Conservation (phyloP, 805 yeast species). For the Saccharomycopsis amapae region DNA sequence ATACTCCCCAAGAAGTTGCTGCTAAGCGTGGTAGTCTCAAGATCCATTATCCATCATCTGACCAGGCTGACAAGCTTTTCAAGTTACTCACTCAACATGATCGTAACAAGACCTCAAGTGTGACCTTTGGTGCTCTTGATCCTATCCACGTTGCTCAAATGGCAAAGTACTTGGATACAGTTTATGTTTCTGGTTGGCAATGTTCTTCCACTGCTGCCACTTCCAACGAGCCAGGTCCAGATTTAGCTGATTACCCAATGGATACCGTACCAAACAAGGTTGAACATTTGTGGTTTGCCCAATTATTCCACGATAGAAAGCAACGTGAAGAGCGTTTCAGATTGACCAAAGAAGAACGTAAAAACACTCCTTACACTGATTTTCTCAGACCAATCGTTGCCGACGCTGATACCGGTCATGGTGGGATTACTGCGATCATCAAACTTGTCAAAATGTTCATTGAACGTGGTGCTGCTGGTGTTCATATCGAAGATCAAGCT, state of each 20-base stretch:
- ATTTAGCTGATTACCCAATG: constrained; percentile 96
- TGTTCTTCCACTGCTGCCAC: constrained; percentile 97
- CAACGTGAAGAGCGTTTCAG: constrained; percentile 78
- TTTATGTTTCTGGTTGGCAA: constrained; percentile 98
- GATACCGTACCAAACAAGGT: constrained; percentile 98
- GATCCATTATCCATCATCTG: constrained; percentile 66
- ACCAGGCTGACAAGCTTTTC: constrained; percentile 78
- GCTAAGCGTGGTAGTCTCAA: constrained; percentile 77
- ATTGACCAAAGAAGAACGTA: constrained; percentile 55
- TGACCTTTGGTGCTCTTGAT: constrained; percentile 93
- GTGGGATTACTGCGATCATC: constrained; percentile 94
- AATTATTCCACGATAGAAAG: constrained; percentile 93
- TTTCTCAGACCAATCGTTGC: constrained; percentile 92
- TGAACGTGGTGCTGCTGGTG: constrained; percentile 98
- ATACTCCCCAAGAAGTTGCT: constrained; percentile 84
- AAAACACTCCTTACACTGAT: constrained; percentile 68
- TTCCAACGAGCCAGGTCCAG: constrained; percentile 97
- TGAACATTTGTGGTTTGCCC: constrained; percentile 94
- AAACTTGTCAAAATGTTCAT: constrained; percentile 93
- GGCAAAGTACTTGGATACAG: constrained; percentile 90
- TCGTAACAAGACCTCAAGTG: constrained; percentile 63
- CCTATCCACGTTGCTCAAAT: constrained; percentile 94
- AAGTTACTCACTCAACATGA: constrained; percentile 65
- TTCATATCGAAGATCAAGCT: constrained; percentile 98
- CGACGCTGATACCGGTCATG: constrained; percentile 98